A percentile compares a stretch with the other conserved stretches of the same genome.
Conservation (phyloP, 1,139 yeast genomes). For the Debaryomyces psychrophilus region DNA sequence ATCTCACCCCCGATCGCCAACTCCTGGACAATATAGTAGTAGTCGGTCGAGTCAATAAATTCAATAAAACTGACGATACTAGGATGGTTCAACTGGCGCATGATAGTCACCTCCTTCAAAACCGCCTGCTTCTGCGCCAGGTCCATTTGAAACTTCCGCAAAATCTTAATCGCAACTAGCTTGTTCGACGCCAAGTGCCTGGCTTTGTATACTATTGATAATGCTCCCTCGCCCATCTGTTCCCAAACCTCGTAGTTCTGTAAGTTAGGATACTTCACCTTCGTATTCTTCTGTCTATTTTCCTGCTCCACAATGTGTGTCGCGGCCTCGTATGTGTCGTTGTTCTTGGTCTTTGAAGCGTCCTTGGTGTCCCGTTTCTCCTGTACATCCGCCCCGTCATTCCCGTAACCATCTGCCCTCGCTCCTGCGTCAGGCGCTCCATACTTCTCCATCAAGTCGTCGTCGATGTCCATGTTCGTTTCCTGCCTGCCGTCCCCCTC, state of each 20-base stretch:
- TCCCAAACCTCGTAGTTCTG: slow-evolving; percentile 58
- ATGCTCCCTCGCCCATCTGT: slow-evolving; percentile 91
- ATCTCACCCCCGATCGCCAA: slow-evolving; percentile 59
- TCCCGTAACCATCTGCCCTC: not conserved
- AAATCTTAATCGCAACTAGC: slow-evolving; percentile 70
- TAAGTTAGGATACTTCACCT: slow-evolving; percentile 48
- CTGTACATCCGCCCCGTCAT: not conserved
- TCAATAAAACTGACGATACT: slow-evolving; percentile 52
- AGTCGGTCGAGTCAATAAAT: slow-evolving; percentile 50
- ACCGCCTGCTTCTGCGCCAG: slow-evolving; percentile 56
- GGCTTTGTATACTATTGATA: slow-evolving; percentile 85
- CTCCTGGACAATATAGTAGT: slow-evolving; percentile 59
- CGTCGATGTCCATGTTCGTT: not conserved
- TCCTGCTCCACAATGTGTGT: slow-evolving; percentile 68
- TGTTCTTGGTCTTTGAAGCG: slow-evolving; percentile 7
- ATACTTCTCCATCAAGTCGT: not conserved
- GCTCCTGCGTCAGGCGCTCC: not conserved
- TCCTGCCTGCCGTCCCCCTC: not conserved
- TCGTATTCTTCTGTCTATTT: slow-evolving; percentile 37
- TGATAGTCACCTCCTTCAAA: slow-evolving; percentile 59
- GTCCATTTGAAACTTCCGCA: slow-evolving; percentile 59
- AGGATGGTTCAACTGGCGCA: slow-evolving; percentile 56
- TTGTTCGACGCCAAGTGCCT: slow-evolving; percentile 43
- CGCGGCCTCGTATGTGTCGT: slow-evolving; percentile 52
- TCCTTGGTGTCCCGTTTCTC: not conserved